phyloP scores from a whole-genome alignment of 805 yeast genomes.

The Alloascoidea africana region DNA sequence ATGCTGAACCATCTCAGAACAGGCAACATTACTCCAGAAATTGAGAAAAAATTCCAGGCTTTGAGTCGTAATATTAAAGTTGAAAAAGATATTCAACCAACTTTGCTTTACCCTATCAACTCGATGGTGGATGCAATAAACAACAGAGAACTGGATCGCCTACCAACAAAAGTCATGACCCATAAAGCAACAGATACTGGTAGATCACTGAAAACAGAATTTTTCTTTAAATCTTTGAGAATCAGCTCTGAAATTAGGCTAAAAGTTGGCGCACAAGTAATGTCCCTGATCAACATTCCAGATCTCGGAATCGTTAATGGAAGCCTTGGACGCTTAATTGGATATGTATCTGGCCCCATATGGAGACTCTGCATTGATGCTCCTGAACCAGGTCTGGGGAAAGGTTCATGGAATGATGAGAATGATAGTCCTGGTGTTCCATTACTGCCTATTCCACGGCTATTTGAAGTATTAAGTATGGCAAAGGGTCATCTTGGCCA shows the following conservation, averaged over 20 bases:
- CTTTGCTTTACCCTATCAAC: conserved; percentile 66
- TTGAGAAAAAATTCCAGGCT: conserved; percentile 32
- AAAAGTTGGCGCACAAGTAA: conserved; percentile 67
- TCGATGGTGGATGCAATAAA: conserved; percentile 60
- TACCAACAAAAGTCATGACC: conserved; percentile 27
- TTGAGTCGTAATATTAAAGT: conserved; percentile 35
- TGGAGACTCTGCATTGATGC: neutral
- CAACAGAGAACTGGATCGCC: conserved; percentile 25
- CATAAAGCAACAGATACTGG: conserved; percentile 47
- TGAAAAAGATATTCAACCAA: conserved; percentile 52
- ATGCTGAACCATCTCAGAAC: conserved; percentile 66
- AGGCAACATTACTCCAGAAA: conserved; percentile 37
- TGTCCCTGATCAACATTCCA: conserved; percentile 68
- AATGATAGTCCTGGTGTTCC: neutral
- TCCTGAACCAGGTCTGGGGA: neutral
- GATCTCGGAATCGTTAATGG: conserved; percentile 57
- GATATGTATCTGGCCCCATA: conserved; percentile 19
- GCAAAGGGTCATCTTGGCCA: neutral
- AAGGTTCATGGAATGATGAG: too few species aligned
- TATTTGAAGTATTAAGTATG: neutral
- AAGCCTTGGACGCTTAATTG: conserved; percentile 54
- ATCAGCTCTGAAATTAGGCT: conserved; percentile 43
- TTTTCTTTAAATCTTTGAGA: conserved; percentile 38
- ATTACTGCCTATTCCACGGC: neutral
- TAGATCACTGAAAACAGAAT: conserved; percentile 13